Evolutionary conservation across 371 early-diverging fungal genomes (phyloP), one percentile per base, ranked within the genome.

Genomic region (Ordospora pajunii): DNA sequence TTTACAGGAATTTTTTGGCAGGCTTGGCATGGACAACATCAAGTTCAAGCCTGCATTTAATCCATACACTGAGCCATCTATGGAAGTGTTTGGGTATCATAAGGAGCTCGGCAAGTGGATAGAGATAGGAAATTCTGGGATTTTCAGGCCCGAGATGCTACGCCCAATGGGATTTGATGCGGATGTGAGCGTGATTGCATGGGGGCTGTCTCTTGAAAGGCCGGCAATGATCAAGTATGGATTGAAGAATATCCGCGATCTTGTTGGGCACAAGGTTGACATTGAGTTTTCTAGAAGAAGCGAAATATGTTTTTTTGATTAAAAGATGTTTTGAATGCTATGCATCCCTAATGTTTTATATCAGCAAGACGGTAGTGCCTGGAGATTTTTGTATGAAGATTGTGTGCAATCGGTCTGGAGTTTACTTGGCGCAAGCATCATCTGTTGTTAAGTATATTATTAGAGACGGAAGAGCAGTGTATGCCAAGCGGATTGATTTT

Each of bases 11-110:
- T 99, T 97, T 87, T 99, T 95, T 88, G 87, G 90, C 76, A 96
- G 93, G 88, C 91, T 97, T 88, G 96, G 94, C 80, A 89, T 94
- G 75, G 87, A 88, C 49, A 91, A 92, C 79, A 89, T 99, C 67
- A 90, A 93, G 77, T 99, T 96, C 90, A 99, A 99, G 89, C 99
- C 99, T 46, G 94, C 99, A 11, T 99, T 92, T 87, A 99, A 99
- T 86, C 99, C 99, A 67, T 99, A 99, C 87, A 99, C 99, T 44
- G 99, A 99, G 86, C 99, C 99, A 50, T 90, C 91, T 75, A 91
- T 99, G 94, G 99, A 99, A 82, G 93, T 99, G 80, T 99, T 99
- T 88, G 92, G 96, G 48, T 99, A 92, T 87, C 98, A 97, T 84
- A 90, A 89, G 58, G 88, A 92, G 37, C 87, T 96, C 78, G 88